Base-by-base conservation (phyloP, 257 asterid genomes). In the Lithospermum erythrorhizon region DNA sequence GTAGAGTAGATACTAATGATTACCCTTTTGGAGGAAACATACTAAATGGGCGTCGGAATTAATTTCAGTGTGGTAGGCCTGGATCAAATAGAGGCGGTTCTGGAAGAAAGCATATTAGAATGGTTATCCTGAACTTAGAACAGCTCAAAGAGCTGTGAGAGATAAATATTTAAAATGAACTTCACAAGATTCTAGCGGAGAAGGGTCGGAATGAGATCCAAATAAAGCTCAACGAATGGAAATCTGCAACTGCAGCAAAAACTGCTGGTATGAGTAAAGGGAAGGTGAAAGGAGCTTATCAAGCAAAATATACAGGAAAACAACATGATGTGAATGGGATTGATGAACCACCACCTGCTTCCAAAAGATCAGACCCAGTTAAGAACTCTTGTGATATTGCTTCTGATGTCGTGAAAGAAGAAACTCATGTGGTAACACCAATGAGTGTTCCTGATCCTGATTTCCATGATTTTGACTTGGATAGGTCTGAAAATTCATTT, bases 361-460 rank as follows among this genome's bases (percentile, higher is more conserved):
- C 67, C 32, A 66, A 61, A 63, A 25, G 49, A 21, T 61, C 64
- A 30, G 74, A 60, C 41, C 74, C 62, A 64, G 75, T 48, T 15
- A 73, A 58, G 58, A 68, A 72, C 61, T 18, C 24, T 57, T 62
- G 21, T 67, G 65, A 57, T 8, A 41, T 55, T 58, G 49, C 76
- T 67, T 78, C 66, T 65, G 79, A 62, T 67, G 78, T 58, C 30
- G 65, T 30, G 24, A 41, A 56, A 30, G 55, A 63, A 57, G 80
- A 41, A 49, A 71, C 58, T 29, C 47, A 58, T 61, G 61, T 52
- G 55, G 66, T 47, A 14, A 73, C 76, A 55, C 27, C 82, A 17
- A 82, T 90, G 90, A 77, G 61, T 74, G 95, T 84, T 53, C 95
- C 95, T 55, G 97, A 90, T 78, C 75, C 94, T 24, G 95, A 87